Percentiles rank a stretch among this genome's conserved stretches.
These are phyloP conservation scores for Capronia epimyces DNA, from an alignment of 2,329 filamentous ascomycete species.

Conservation along the genomic window DNA sequence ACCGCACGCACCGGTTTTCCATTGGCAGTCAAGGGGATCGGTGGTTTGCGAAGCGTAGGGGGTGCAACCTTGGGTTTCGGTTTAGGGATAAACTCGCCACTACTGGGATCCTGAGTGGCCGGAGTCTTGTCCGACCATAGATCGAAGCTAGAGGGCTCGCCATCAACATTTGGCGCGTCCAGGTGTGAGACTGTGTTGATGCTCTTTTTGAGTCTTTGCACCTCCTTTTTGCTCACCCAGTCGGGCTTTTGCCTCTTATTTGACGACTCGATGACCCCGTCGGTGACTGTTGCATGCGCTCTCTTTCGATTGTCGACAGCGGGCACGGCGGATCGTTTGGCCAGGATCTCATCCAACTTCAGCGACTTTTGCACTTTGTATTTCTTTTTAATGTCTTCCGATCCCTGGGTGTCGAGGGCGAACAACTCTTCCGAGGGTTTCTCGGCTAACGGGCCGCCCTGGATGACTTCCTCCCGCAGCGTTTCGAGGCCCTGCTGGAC, in stretches of 20 bases:
- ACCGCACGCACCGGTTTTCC: conserved; percentile 77
- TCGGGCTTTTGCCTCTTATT: conserved; percentile 70
- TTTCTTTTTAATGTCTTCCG: conserved; percentile 59
- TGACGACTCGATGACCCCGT: conserved; percentile 62
- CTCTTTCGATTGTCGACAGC: conserved; percentile 76
- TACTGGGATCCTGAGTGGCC: conserved; percentile 34
- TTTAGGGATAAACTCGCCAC: conserved; percentile 62
- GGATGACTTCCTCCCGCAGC: conserved; percentile 82
- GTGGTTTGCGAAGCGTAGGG: conserved; percentile 66
- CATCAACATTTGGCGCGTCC: conserved; percentile 39
- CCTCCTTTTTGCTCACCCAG: conserved; percentile 80
- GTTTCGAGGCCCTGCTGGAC: conserved; percentile 76
- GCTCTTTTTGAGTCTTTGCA: conserved; percentile 61
- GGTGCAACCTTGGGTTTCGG: conserved; percentile 65
- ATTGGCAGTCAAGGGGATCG: conserved; percentile 74
- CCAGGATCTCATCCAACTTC: conserved; percentile 87
- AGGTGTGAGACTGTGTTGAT: conserved; percentile 33
- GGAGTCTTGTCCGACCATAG: conserved; percentile 61
- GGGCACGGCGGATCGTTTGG: conserved; percentile 73
- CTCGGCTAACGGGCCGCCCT: conserved; percentile 82
- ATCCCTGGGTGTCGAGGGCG: conserved; percentile 69
- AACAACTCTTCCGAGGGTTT: conserved; percentile 80
- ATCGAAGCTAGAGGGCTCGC: conserved; percentile 61
- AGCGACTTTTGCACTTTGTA: conserved; percentile 69
- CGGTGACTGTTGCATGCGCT: conserved; percentile 60